Evolutionary conservation across 2,329 filamentous ascomycete genomes (phyloP).

Genomic region (Aspergillus japonicus): DNA sequence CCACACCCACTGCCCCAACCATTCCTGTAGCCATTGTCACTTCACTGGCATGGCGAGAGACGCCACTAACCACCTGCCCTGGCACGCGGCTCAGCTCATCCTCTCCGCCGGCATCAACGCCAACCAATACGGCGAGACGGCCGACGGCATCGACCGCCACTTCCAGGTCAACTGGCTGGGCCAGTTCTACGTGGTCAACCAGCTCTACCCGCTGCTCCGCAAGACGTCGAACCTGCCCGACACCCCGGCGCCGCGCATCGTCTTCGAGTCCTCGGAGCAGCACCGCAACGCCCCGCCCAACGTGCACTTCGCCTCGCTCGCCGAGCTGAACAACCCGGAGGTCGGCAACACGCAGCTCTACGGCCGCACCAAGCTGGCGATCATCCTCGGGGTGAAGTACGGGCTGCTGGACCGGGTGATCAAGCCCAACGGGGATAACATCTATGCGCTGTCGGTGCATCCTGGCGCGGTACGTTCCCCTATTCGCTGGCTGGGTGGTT

Average conservation of each 20-base stretch:
- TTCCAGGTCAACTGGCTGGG: slow-evolving; percentile 48
- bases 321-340: slow-evolving; percentile 45
- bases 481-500: background rate
- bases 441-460: slow-evolving; percentile 46
- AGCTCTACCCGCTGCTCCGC: slow-evolving; percentile 44
- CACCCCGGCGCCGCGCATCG: slow-evolving; percentile 40
- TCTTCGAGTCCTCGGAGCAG: slow-evolving; percentile 45
- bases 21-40: too few relatives aligned
- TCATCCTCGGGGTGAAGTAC: slow-evolving; percentile 47
- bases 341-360: slow-evolving; percentile 41
- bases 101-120: slow-evolving; percentile 47
- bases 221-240: slow-evolving; percentile 41
- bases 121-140: slow-evolving; percentile 39
- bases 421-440: slow-evolving; percentile 41
- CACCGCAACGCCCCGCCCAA: slow-evolving; percentile 40
- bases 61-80: background rate
- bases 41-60: too few relatives aligned
- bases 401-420: slow-evolving; percentile 45
- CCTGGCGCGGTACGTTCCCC: slow-evolving; percentile 29
- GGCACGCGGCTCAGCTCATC: slow-evolving; percentile 30
- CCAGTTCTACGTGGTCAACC: slow-evolving; percentile 46
- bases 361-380: slow-evolving; percentile 44
- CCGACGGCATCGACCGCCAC: slow-evolving; percentile 41
- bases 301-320: slow-evolving; percentile 40
- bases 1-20: too few relatives aligned